These are phyloP conservation scores for Vigna unguiculata DNA, from an alignment of 306 rosid genomes.

Conservation along the genomic window DNA sequence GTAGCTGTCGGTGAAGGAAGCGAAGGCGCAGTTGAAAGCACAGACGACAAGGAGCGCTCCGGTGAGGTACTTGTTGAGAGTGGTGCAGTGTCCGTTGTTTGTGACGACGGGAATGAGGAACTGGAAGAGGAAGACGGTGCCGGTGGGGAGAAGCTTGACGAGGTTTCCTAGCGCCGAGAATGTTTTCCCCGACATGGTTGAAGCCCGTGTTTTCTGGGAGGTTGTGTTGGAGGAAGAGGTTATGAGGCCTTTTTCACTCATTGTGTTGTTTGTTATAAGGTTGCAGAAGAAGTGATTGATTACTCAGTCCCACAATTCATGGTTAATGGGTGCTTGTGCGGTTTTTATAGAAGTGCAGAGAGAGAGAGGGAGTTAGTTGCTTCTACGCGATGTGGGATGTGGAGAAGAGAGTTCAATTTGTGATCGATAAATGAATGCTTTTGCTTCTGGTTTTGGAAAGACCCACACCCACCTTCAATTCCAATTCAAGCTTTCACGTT, in stretches of 20 bases:
- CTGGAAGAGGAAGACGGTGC: conserved; percentile 76
- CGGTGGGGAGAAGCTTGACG: conserved; percentile 78
- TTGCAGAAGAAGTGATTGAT: not conserved
- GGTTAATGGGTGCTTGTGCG: not conserved
- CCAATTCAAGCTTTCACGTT: conserved; percentile 35
- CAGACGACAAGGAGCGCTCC: conserved; percentile 50
- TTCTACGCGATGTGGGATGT: conserved; percentile 49
- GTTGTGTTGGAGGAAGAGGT: not conserved
- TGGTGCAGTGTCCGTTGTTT: conserved; percentile 70
- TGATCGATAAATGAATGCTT: conserved; percentile 29
- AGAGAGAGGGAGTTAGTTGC: conserved; percentile 33
- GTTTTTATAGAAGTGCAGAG: conserved; percentile 36
- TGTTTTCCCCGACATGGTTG: conserved; percentile 28
- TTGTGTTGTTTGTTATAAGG: not conserved
- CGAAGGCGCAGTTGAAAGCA: conserved; percentile 66
- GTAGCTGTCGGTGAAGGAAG: conserved; percentile 88
- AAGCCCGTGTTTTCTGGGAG: not conserved
- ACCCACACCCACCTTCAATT: conserved; percentile 40
- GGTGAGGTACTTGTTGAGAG: conserved; percentile 60
- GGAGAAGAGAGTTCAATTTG: not conserved
- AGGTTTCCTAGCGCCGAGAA: conserved; percentile 67
- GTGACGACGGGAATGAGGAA: conserved; percentile 74
- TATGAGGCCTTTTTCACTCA: not conserved
- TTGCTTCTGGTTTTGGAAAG: not conserved
- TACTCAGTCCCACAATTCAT: too few relatives aligned